Conservation (phyloP, 2,329 filamentous ascomycete species). For the Talaromyces amestolkiae region DNA sequence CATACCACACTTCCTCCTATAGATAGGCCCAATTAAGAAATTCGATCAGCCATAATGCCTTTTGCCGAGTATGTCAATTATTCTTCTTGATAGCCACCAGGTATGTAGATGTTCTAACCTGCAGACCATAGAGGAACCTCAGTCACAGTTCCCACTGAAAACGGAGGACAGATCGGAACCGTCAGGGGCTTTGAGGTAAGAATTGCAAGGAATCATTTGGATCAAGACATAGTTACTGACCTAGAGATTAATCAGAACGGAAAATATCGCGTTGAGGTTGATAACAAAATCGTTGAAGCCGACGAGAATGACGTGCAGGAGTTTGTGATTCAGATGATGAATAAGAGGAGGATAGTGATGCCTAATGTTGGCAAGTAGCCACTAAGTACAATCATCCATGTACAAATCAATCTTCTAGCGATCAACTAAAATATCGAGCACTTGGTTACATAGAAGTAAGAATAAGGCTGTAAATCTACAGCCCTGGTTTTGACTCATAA, state of each 20-base stretch:
- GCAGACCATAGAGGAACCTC: background rate
- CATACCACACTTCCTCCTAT: background rate
- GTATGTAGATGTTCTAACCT: background rate
- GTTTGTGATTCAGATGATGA: background rate
- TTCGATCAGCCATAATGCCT: background rate
- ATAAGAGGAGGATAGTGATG: too few relatives aligned
- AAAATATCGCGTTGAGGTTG: background rate
- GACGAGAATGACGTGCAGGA: background rate
- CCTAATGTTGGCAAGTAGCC: too few relatives aligned
- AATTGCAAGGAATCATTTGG: too few relatives aligned
- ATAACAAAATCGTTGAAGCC: background rate
- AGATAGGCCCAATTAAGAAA: too few relatives aligned
- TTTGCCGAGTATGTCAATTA: background rate
- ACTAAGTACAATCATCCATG: too few relatives aligned
- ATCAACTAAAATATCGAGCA: background rate
- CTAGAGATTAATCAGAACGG: background rate
- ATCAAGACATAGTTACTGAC: background rate
- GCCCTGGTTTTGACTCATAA: background rate
- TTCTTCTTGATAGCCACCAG: background rate
- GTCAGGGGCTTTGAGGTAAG: background rate
- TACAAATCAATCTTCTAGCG: too few relatives aligned
- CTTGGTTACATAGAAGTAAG: background rate
- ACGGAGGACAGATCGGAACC: background rate
- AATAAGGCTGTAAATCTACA: background rate
- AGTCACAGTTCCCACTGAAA: background rate